Conservation (phyloP, 2,329 filamentous ascomycete species). For the Ceratocystis cacaofunesta region DNA sequence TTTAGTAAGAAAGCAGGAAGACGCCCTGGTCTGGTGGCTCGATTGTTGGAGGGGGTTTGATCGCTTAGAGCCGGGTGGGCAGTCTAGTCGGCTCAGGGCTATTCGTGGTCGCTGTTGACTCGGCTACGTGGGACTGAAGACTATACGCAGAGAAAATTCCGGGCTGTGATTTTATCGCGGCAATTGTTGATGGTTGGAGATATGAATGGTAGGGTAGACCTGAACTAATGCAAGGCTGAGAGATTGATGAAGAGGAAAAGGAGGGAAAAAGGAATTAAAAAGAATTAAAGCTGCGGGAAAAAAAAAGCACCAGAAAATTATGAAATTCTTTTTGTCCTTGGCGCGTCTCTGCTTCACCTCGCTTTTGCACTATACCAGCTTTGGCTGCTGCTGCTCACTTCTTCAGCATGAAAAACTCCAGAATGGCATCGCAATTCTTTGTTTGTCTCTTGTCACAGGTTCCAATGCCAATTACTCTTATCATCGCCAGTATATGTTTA, state of each 20-base stretch:
- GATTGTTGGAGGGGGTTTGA: not conserved
- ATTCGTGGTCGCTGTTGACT: too few species aligned
- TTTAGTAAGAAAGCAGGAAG: not conserved
- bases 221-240: not conserved
- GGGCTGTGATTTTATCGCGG: not conserved
- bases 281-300: conserved; percentile 6
- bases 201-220: not conserved
- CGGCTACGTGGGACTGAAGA: too few species aligned
- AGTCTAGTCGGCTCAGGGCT: too few species aligned
- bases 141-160: not conserved
- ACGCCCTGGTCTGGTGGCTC: not conserved
- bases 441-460: too few species aligned
- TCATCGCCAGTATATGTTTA: too few species aligned
- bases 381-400: too few species aligned
- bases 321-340: not conserved
- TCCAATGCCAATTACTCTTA: too few species aligned
- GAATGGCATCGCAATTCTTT: too few species aligned
- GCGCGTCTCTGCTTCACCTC: not conserved
- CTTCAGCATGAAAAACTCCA: too few species aligned
- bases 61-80: not conserved
- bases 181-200: not conserved
- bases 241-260: not conserved
- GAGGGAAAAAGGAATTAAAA: not conserved
- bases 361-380: too few species aligned
- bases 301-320: not conserved